These are phyloP conservation scores for Arthrobotrys megalospora DNA, from an alignment of 2,329 filamentous ascomycete genomes.

Conservation along the genomic window DNA sequence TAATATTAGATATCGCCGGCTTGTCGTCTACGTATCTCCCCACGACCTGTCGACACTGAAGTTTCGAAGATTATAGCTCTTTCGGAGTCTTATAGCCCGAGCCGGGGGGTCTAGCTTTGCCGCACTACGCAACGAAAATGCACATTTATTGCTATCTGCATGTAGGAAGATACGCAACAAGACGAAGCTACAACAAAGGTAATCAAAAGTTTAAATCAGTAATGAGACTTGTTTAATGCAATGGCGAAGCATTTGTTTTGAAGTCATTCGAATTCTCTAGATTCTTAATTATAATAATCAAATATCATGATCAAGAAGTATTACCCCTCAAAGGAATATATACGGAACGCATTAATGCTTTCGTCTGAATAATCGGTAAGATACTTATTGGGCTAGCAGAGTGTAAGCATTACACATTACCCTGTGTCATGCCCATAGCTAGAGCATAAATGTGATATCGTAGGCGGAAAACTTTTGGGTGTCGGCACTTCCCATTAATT, in stretches of 20 bases:
- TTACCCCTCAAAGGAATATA: neutral
- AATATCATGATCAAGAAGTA: neutral
- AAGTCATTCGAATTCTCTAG: neutral
- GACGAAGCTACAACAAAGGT: no score
- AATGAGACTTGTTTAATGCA: no score
- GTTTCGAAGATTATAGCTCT: neutral
- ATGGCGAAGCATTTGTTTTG: neutral
- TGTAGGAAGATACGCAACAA: no score
- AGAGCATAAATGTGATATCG: constrained; percentile 7
- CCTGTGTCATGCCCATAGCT: constrained; percentile 7
- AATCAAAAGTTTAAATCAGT: no score
- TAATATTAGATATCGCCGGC: constrained; percentile 19
- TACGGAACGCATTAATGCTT: neutral
- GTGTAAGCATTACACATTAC: constrained; percentile 16
- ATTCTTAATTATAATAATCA: no score
- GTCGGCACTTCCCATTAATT: constrained; percentile 36
- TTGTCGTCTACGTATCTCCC: neutral
- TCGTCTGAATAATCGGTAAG: neutral
- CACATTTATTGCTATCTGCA: no score
- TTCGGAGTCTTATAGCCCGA: neutral
- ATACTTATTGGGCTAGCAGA: neutral
- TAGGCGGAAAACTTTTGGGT: constrained; percentile 6
- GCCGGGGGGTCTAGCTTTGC: constrained; percentile 4
- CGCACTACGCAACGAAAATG: neutral
- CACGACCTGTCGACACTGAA: neutral